Evolutionary conservation across 768 basidiomycete genomes (phyloP), one percentile per base, ranked within the genome.

Genomic region (Podaxis sp.): DNA sequence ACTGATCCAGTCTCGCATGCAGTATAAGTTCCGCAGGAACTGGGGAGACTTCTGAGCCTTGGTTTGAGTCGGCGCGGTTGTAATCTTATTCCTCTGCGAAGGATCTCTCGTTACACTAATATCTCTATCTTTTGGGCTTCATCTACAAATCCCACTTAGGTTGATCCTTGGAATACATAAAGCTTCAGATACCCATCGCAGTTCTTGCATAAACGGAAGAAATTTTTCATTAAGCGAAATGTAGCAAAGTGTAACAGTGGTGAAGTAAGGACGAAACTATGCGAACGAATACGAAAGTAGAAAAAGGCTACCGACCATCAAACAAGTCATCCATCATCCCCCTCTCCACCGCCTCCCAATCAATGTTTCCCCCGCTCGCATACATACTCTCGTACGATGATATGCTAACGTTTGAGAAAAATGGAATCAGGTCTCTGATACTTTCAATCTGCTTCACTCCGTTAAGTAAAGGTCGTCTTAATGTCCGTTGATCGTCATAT

Each of bases 381-480:
- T 98, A 99, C 52, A 96, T 83, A 63, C 90, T 90, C 76, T 98
- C 94, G 71, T 94, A 98, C 9, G 91, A 89, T 4, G 88, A 80
- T 55, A 96, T 86, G 73, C 94, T 96, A 55, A 95, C 88, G 61
- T 88, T 84, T 1, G 93, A 88, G 74, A 98, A 95, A 79, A 99
- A 99, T 0, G 89, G 84, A n/a, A 88, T 82, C 25, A 99, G 77
- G 69, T 97, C 92, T 40, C 87, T 84, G 46, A 97, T 85, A 57
- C 92, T 94, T 64, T 89, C 87, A 61, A 98, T 89, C 65, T 90
- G 87, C 54, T 85, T 86, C 24, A 93, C 55, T 2, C 79, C 73
- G 33, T 80, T 80, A 58, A 98, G 77, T 64, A 94, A 79, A 2
- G 96, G 95, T 54, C 86, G 82, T 7, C 95, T 89, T 73, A 89